phyloP scores from a whole-genome alignment of 805 yeast species.

The Ogataea parapolymorpha region DNA sequence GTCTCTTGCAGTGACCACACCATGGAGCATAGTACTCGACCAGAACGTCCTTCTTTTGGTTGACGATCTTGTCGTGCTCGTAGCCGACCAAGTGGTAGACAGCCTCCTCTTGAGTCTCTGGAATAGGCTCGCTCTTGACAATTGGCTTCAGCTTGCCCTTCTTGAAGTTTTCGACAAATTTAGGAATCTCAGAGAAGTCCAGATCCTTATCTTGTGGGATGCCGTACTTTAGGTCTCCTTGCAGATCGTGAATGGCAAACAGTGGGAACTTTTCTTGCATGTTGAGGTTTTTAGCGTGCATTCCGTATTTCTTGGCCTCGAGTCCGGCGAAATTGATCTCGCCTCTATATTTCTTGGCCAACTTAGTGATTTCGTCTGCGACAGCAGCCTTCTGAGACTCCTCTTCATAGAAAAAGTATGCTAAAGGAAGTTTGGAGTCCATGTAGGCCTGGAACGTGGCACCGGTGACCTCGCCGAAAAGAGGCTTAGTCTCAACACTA shows the following conservation, averaged over 20 bases:
- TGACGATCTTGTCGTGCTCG: slow-evolving; percentile 69
- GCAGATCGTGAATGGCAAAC: slow-evolving; percentile 78
- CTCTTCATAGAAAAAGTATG: slow-evolving; percentile 78
- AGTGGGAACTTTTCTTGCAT: slow-evolving; percentile 86
- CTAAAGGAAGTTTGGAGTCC: slow-evolving; percentile 71
- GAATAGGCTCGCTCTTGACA: slow-evolving; percentile 82
- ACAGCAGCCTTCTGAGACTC: slow-evolving; percentile 62
- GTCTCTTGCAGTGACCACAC: slow-evolving; percentile 95
- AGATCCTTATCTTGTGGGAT: slow-evolving; percentile 56
- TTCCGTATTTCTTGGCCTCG: slow-evolving; percentile 75
- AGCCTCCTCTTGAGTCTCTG: slow-evolving; percentile 71
- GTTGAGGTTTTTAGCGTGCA: slow-evolving; percentile 83
- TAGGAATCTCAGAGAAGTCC: slow-evolving; percentile 49
- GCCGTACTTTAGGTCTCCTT: slow-evolving; percentile 71
- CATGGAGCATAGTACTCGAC: slow-evolving; percentile 96
- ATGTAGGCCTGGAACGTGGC: slow-evolving; percentile 73
- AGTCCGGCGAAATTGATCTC: slow-evolving; percentile 83
- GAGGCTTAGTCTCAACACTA: slow-evolving; percentile 67
- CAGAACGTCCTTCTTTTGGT: slow-evolving; percentile 64
- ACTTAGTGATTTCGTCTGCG: slow-evolving; percentile 47
- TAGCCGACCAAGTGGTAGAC: slow-evolving; percentile 76
- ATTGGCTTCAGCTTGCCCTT: slow-evolving; percentile 67
- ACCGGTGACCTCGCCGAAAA: slow-evolving; percentile 84
- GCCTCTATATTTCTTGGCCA: slow-evolving; percentile 78
- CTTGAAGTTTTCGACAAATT: slow-evolving; percentile 60